Evolutionary conservation across 2,329 filamentous ascomycete genomes (phyloP).

Genomic region (Mycogone perniciosa): DNA sequence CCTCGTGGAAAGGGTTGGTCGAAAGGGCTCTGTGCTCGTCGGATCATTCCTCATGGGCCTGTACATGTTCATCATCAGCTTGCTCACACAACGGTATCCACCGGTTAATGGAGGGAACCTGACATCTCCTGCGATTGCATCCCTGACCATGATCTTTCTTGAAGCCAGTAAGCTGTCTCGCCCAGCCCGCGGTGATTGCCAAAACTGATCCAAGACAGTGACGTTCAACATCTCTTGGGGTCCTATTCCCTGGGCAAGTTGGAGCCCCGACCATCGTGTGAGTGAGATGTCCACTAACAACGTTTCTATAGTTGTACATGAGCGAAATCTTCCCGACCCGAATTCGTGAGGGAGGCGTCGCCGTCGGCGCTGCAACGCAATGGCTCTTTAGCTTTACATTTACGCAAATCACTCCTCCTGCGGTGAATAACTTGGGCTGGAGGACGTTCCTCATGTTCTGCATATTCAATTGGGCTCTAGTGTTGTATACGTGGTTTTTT

Average conservation of each 20-base stretch:
- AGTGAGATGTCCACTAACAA: neutral
- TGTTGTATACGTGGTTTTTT: constrained; percentile 10
- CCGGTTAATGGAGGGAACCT: constrained; percentile 25
- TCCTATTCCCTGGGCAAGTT: constrained; percentile 39
- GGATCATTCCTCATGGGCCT: constrained; percentile 44
- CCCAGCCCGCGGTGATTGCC: neutral
- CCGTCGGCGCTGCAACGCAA: constrained; percentile 43
- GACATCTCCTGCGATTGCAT: constrained; percentile 37
- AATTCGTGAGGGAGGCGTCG: constrained; percentile 43
- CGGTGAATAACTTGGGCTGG: constrained; percentile 41
- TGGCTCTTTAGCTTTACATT: constrained; percentile 49
- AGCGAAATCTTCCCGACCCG: constrained; percentile 45
- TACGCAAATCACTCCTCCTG: constrained; percentile 41
- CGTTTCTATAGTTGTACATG: constrained; percentile 32
- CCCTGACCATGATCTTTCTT: constrained; percentile 45
- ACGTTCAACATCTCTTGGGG: constrained; percentile 46
- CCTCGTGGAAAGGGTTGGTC: constrained; percentile 43
- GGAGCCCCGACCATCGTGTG: neutral
- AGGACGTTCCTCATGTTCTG: constrained; percentile 44
- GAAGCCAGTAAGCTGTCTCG: constrained; percentile 31
- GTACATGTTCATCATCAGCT: constrained; percentile 47
- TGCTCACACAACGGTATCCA: constrained; percentile 41
- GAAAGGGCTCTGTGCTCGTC: constrained; percentile 40
- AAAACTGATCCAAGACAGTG: constrained; percentile 20
- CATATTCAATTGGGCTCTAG: constrained; percentile 12